phyloP scores from a whole-genome alignment of 805 yeast species.

The Clavispora phyllophila region DNA sequence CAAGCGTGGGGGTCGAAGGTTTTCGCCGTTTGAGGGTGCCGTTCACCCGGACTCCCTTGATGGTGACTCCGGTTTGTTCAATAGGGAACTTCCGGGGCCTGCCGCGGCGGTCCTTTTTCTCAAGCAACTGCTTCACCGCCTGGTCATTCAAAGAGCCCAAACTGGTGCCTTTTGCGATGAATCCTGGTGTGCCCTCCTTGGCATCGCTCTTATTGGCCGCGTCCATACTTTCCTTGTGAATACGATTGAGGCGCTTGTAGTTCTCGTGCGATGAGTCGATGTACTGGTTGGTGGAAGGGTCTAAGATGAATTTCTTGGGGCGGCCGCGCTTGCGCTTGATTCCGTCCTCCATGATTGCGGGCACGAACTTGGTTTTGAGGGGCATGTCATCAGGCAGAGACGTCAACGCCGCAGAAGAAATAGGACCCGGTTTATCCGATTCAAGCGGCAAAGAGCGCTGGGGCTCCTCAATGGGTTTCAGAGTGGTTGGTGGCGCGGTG shows the following conservation, averaged over 20 bases:
- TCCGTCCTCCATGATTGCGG: conserved; percentile 8
- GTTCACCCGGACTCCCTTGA: conserved; percentile 38
- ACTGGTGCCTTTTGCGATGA: conserved; percentile 7
- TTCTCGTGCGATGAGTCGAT: conserved; percentile 39
- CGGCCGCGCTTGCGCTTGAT: conserved; percentile 36
- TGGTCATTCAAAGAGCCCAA: conserved; percentile 8
- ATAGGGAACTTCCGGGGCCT: conserved; percentile 47
- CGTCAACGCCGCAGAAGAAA: neutral
- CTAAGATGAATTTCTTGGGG: conserved; percentile 37
- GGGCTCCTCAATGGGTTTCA: neutral
- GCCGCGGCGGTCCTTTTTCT: conserved; percentile 43
- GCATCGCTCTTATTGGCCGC: conserved; percentile 1
- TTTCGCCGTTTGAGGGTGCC: conserved; percentile 21
- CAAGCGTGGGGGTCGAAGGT: conserved; percentile 1
- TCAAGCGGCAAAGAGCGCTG: neutral
- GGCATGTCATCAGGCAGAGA: neutral
- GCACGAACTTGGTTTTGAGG: conserved; percentile 3
- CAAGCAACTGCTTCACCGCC: conserved; percentile 24
- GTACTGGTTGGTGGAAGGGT: conserved; percentile 37
- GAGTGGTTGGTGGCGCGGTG: neutral
- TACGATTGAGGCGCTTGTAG: conserved; percentile 35
- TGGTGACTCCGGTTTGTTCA: conserved; percentile 42
- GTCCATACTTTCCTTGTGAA: conserved; percentile 14
- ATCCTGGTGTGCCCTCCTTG: conserved; percentile 1
- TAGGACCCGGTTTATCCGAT: neutral